Evolutionary conservation across 257 asterid species (phyloP), one percentile per base, ranked within the genome.

Genomic region (Solanum paucissectum): DNA sequence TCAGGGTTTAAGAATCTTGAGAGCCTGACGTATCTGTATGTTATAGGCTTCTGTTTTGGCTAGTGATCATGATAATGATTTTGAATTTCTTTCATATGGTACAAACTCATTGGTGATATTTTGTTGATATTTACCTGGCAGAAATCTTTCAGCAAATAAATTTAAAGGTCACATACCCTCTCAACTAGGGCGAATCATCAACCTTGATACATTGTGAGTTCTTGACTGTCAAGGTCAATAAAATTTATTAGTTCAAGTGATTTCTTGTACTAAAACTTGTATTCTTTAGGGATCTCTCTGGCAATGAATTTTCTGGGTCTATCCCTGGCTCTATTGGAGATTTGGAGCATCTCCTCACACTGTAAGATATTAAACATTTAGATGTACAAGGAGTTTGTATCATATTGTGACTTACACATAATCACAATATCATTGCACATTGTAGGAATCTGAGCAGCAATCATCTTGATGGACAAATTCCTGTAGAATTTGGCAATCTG

Each of bases 21-120:
- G 90, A 97, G 99, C 97, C 93, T 97, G 71, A 97, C 99, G 4
- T 96, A 95, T 89, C 90, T 97, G 99, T 97, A 96, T 42, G 94
- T 90, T 85, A 44, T 25, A 46, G 75, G 23, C 29, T 33, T 20
- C 42, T 44, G 34, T 52, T 69, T 18, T 49, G 6, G 7, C 32
- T 42, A 25, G 18, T 36, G 49, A 2, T 84, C 7, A 10, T 33
- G 36, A 1, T 27, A 44, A 6, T 12, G 33, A 18, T 32, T 25
- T 81, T 14, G 62, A 9, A 38, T 34, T 33, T 72, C 46, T 32
- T 75, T 37, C 34, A 71, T 84, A 12, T 84, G 88, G 81, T 73
- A 52, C 32, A 14, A 16, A 18, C 34, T 25, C 27, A 62, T 86
- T 83, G 75, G 71, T 66, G 44, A 82, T 85, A 21, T 68, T 44